Base-by-base conservation (phyloP, 1,139 yeast species). In the Casaregolazyma lundiana region DNA sequence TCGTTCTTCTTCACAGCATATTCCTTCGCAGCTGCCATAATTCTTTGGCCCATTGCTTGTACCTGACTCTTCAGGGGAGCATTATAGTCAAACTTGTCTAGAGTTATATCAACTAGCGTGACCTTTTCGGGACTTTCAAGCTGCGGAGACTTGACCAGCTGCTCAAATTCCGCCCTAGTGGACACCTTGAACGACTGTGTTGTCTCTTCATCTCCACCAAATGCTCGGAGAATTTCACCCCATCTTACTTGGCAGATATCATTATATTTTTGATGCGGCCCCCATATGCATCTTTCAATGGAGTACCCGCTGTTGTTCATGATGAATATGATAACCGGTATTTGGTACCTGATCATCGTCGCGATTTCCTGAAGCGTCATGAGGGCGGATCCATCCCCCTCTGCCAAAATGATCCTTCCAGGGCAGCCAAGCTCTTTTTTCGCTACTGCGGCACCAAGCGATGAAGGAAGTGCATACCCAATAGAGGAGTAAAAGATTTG, bases 341-440 rank as follows among this genome's bases (percentile, higher is more conserved):
- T 70, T 21, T 73, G 71, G 54, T 76, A 72, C 48, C 89, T 75
- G 42, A 84, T 66, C 61, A 76, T 81, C 20, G 87, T 78, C 1
- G 92, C 78, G 42, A 87, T 66, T 63, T 88, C 96, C 56, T 68
- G 72, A 41, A 83, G 74, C 1, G 96, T 86, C 95, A 88, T 84
- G 67, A 86, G 95, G 1, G 96, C 88, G 6, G 94, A 81, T 2
- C 96, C 96, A 61, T 89, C 96, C 43, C 96, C 96, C 69, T 84
- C 89, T 21, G 86, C 70, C 7, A 88, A 68, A 15, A 86, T 67
- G 18, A 86, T 74, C 53, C 95, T 75, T 40, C 82, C 77, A 4
- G 67, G 60, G 44, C 54, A 39, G 41, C 56, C 45, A 32, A 51
- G 40, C 59, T 87, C 94, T 47, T 74, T 71, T 57, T 76, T 70